A percentile compares a stretch with the other conserved stretches of the same genome.
phyloP scores from a whole-genome alignment of 352 stramenopile species.

The Phytophthora brassicae region DNA sequence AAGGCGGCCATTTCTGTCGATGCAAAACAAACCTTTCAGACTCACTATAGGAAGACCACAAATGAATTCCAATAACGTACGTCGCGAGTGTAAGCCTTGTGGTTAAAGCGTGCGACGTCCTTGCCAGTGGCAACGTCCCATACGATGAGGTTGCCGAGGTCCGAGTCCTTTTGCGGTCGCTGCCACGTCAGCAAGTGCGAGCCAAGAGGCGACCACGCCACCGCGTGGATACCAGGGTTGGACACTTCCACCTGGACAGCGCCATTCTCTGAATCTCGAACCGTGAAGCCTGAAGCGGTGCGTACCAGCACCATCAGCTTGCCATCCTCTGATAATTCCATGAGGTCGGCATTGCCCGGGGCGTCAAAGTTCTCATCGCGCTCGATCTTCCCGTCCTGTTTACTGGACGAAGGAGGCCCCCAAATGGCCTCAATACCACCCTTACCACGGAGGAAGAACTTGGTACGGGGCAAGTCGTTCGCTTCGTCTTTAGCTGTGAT shows the following conservation, averaged over 20 bases:
- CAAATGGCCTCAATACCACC: conserved; percentile 75
- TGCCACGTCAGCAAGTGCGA: conserved; percentile 89
- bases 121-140: conserved; percentile 68
- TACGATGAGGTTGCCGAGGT: conserved; percentile 80
- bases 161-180: conserved; percentile 73
- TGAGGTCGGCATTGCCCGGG: conserved; percentile 51
- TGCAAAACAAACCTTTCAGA: conserved; percentile 13
- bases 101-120: conserved; percentile 73
- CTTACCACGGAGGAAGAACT: conserved; percentile 85
- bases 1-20: conserved; percentile 81
- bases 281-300: conserved; percentile 60
- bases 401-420: conserved; percentile 59
- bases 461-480: conserved; percentile 49
- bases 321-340: conserved; percentile 77
- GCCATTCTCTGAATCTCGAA: conserved; percentile 69
- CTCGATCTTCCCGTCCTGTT: conserved; percentile 52
- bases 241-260: conserved; percentile 58
- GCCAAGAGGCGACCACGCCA: conserved; percentile 81
- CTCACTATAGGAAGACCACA: neutral
- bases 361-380: conserved; percentile 50
- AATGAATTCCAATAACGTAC: conserved; percentile 35
- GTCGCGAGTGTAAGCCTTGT: conserved; percentile 85
- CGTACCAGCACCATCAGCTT: conserved; percentile 65
- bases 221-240: conserved; percentile 75
- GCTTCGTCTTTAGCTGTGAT: conserved; percentile 14